A percentile compares a stretch with the other conserved stretches of the same genome.
phyloP scores from a whole-genome alignment of 495 filamentous ascomycete genomes.

The Annulohypoxylon nitens region DNA sequence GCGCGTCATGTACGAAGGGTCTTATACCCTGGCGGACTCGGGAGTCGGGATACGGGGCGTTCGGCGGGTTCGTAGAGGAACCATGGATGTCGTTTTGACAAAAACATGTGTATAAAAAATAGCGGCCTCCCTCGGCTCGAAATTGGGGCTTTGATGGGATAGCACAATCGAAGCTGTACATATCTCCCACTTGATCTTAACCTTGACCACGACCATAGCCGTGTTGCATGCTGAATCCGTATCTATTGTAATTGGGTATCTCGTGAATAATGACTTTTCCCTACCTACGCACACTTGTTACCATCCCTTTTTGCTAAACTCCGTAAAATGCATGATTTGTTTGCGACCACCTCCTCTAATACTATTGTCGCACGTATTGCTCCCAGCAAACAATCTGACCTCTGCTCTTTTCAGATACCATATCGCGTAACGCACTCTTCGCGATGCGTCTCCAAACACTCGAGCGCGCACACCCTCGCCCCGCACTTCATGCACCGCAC shows the following conservation, averaged over 20 bases:
- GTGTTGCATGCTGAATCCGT: constrained; percentile 5
- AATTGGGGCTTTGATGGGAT: constrained; percentile 16
- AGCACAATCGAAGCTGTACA: constrained; percentile 27
- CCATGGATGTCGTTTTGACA: background rate
- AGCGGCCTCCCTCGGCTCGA: constrained; percentile 3
- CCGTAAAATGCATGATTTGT: background rate
- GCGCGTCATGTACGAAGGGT: constrained; percentile 11
- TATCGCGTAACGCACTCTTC: constrained; percentile 79
- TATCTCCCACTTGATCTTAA: constrained; percentile 7
- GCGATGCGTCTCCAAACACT: constrained; percentile 83
- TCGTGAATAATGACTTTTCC: constrained; percentile 15
- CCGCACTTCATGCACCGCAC: constrained; percentile 89
- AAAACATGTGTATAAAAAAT: constrained; percentile 19
- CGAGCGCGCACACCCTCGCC: constrained; percentile 80
- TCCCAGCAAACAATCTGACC: background rate
- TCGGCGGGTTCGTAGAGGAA: constrained; percentile 8
- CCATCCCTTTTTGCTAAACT: background rate
- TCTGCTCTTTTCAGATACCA: constrained; percentile 62
- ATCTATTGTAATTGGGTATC: constrained; percentile 44
- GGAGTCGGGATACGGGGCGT: constrained; percentile 6
- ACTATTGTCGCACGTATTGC: background rate
- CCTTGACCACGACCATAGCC: background rate
- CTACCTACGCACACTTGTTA: background rate
- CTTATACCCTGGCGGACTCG: constrained; percentile 11
- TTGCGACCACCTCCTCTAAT: background rate